Base-by-base conservation (phyloP, 495 filamentous ascomycete species). In the Xylaria longipes region DNA sequence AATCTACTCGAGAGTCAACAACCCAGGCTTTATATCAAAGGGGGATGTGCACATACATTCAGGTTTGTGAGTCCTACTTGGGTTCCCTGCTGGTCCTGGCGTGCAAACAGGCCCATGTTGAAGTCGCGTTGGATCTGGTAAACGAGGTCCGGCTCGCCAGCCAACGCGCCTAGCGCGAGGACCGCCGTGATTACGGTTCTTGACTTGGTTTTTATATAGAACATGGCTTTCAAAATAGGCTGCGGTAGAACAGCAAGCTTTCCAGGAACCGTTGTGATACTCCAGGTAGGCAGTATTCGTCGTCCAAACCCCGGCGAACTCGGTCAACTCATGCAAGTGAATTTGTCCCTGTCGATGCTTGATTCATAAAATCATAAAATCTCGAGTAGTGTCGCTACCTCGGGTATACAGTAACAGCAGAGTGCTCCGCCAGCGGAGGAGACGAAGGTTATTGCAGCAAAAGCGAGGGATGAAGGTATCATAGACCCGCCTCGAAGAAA, bases 101-200 rank as follows among this genome's bases (percentile, higher is more conserved):
- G 71, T 52, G 31, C 71, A 58, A 72, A 76, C 9, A 79, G 35
- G n/a, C 70, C 72, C 72, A 73, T 65, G 2, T 60, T 58, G 46
- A 75, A 68, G 48, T 77, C 73, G 27, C 69, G 68, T 54, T 73
- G 75, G 11, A 78, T 72, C 35, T 78, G 66, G 20, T 71, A 56
- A 15, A 70, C 43, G 12, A 74, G 29, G 22, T 72, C 69, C 39
- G 62, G 54, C 39, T 67, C 70, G 64, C 68, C 71, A 15, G 72
- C 74, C 68, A 68, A 54, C 1, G 65, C 73, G 11, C 73, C 72
- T 5, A 43, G 70, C 31, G 69, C 17, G 46, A 80, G 61, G 37
- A 57, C 69, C 52, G 73, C 67, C 46, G 74, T 61, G 37, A 78
- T 33, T 20, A 62, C n/a, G 12, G 67, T 17, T 37, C 41, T 3